Conservation (phyloP, 139 green algal genomes). For the Desmodesmus armatus region DNA sequence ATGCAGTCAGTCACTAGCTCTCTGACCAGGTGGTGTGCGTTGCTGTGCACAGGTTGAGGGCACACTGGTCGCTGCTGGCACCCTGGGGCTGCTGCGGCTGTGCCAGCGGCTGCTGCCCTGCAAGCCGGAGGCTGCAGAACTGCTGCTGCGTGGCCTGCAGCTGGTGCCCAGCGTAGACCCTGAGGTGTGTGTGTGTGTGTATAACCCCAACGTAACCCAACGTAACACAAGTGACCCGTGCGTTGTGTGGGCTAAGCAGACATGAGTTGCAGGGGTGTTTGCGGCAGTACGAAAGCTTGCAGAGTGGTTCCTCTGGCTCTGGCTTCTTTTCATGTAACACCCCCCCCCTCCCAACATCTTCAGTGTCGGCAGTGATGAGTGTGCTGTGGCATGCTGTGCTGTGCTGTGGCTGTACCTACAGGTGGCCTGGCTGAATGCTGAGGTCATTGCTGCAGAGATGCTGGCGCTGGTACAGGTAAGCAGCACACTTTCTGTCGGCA, state of each 20-base stretch:
- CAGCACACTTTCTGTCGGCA: no score
- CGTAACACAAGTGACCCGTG: no score
- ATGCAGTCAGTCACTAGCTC: no score
- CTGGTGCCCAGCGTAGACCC: constrained; percentile 85
- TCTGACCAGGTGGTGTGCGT: no score
- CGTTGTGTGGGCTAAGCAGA: no score
- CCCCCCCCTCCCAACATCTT: neutral
- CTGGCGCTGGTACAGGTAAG: constrained; percentile 68
- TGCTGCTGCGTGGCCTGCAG: constrained; percentile 81
- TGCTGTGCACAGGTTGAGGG: no score
- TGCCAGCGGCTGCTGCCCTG: constrained; percentile 92
- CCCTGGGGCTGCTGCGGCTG: constrained; percentile 88
- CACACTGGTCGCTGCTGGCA: constrained; percentile 81
- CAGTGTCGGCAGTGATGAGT: neutral
- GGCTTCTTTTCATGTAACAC: neutral
- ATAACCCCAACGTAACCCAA: no score
- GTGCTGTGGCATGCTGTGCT: neutral
- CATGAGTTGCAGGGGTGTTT: constrained; percentile 20
- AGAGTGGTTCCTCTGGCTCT: neutral
- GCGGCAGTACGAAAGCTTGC: neutral
- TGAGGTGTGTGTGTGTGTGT: constrained; percentile 57
- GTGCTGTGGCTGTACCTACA: no score
- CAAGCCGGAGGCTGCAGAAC: constrained; percentile 88
- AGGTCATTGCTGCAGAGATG: constrained; percentile 79
- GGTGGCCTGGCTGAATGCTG: constrained; percentile 75